Conservation (phyloP, 2,329 filamentous ascomycete genomes). For the Colletotrichum graminicola region DNA sequence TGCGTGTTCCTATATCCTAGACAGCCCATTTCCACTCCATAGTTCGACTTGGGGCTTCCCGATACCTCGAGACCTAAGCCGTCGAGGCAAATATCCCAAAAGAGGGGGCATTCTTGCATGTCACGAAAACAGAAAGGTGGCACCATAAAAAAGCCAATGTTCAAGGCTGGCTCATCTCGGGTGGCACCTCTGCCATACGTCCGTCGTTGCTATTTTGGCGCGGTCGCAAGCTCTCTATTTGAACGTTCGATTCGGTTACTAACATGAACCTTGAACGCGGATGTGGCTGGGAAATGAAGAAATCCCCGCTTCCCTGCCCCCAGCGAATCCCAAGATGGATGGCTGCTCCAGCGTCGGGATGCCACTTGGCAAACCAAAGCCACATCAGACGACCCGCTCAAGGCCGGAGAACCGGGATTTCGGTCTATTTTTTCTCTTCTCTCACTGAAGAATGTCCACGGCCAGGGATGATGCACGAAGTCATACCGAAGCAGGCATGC, state of each 20-base stretch:
- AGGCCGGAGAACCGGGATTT: conserved; percentile 4
- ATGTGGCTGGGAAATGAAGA: conserved; percentile 36
- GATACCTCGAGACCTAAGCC: background rate
- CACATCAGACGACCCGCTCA: conserved; percentile 36
- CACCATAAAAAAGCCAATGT: conserved; percentile 2
- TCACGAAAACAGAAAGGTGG: background rate
- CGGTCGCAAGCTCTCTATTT: conserved; percentile 13
- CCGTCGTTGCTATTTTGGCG: conserved; percentile 27
- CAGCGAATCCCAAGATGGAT: conserved; percentile 23
- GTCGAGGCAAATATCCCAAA: background rate
- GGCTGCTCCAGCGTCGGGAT: conserved; percentile 22
- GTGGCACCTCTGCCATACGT: background rate
- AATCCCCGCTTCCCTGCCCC: conserved; percentile 28
- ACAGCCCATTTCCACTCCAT: background rate
- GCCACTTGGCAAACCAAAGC: conserved; percentile 29
- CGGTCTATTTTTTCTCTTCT: conserved; percentile 7
- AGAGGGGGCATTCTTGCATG: conserved; percentile 8
- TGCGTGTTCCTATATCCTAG: conserved; percentile 1
- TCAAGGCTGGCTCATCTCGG: too few relatives aligned
- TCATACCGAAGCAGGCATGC: background rate
- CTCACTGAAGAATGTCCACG: conserved; percentile 13
- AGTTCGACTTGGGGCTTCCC: background rate
- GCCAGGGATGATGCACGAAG: conserved; percentile 13
- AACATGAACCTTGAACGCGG: conserved; percentile 29
- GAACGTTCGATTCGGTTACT: too few relatives aligned